Percentiles rank a stretch among this genome's conserved stretches.
Evolutionary conservation across 495 filamentous ascomycete genomes (phyloP).

Genomic region (Cercophora scortea): DNA sequence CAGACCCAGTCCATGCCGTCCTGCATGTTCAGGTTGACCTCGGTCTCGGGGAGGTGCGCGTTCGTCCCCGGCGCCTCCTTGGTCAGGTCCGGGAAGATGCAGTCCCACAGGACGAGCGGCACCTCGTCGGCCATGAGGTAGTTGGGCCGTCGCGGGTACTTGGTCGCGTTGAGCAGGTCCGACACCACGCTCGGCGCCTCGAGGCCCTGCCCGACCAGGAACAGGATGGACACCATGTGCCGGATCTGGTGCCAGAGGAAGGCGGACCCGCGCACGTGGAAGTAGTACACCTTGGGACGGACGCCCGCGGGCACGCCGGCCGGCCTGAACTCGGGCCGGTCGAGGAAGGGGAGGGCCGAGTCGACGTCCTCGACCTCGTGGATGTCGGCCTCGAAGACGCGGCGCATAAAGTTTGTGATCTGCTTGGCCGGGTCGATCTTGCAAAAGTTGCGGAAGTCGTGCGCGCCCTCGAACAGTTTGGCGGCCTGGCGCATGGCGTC

Average conservation of each 20-base stretch:
- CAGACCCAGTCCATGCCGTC: conserved; percentile 78
- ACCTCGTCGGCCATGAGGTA: conserved; percentile 88
- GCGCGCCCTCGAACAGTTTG: conserved; percentile 64
- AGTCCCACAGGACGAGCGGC: conserved; percentile 92
- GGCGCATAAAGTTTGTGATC: conserved; percentile 69
- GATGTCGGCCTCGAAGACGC: conserved; percentile 70
- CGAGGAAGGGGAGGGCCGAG: conserved; percentile 36
- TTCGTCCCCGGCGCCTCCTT: conserved; percentile 9
- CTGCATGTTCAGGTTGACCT: conserved; percentile 12
- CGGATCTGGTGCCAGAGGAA: conserved; percentile 98
- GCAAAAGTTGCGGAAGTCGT: conserved; percentile 98
- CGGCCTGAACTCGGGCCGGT: conserved; percentile 9
- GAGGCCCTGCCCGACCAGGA: conserved; percentile 83
- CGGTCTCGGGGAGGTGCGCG: conserved; percentile 31
- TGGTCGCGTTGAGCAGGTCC: conserved; percentile 61
- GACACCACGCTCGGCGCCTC: conserved; percentile 65
- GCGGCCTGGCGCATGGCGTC: conserved; percentile 79
- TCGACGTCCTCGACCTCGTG: conserved; percentile 50
- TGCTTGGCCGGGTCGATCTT: conserved; percentile 83
- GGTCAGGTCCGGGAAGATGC: conserved; percentile 60
- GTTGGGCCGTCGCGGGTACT: conserved; percentile 62
- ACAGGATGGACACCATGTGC: conserved; percentile 80
- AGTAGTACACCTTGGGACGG: conserved; percentile 69
- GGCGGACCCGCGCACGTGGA: conserved; percentile 80
- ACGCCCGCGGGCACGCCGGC: background rate